Conservation (phyloP, 495 filamentous ascomycete genomes). For the Tuber melanosporum region DNA sequence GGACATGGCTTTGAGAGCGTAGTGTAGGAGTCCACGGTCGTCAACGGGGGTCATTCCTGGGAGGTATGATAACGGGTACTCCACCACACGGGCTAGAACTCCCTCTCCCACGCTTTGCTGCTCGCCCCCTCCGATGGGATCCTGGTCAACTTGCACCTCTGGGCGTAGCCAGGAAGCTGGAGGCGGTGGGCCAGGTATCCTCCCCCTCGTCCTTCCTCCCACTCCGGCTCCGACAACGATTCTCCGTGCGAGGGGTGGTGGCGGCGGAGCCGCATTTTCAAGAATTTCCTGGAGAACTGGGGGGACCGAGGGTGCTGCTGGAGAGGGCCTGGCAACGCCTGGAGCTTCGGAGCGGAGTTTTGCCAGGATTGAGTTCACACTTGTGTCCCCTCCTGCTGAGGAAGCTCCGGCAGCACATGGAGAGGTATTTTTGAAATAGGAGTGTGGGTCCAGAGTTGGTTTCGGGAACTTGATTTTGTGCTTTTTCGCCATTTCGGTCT, state of each 20-base stretch:
- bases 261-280: slow-evolving; percentile 21
- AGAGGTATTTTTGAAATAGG: background rate
- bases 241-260: slow-evolving; percentile 19
- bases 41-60: slow-evolving; percentile 15
- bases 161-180: slow-evolving; percentile 34
- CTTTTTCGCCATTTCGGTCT: background rate
- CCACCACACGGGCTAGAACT: background rate
- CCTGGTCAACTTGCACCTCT: background rate
- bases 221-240: slow-evolving; percentile 5
- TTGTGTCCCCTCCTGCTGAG: slow-evolving; percentile 2
- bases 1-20: slow-evolving; percentile 18
- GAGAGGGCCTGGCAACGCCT: background rate
- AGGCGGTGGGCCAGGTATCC: slow-evolving; percentile 33
- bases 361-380: slow-evolving; percentile 33
- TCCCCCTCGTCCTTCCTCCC: slow-evolving; percentile 7
- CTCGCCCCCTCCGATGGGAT: background rate
- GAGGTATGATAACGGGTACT: slow-evolving; percentile 15
- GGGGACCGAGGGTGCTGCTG: slow-evolving; percentile 19
- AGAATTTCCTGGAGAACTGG: slow-evolving; percentile 32
- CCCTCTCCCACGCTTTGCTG: background rate
- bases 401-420: background rate
- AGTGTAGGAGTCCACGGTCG: slow-evolving; percentile 11
- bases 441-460: background rate
- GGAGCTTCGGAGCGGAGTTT: slow-evolving; percentile 30
- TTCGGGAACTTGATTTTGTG: background rate